Percentiles rank a stretch among this genome's conserved stretches.
These are phyloP conservation scores for Naganishia onofrii DNA, from an alignment of 768 basidiomycete species.

Conservation along the genomic window DNA sequence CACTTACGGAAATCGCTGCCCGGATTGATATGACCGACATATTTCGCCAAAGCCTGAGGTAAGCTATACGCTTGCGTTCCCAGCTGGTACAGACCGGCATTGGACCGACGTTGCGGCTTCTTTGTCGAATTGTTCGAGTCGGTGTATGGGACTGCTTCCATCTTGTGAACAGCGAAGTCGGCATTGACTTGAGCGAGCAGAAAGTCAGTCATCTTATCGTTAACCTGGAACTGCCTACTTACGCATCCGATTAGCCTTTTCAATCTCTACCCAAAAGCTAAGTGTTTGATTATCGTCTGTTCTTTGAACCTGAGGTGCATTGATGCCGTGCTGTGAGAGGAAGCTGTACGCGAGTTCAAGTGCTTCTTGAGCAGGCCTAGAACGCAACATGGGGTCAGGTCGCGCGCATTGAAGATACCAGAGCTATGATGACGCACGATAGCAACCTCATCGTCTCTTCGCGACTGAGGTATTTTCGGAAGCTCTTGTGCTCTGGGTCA, in stretches of 20 bases:
- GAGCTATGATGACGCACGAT: not conserved
- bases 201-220: not conserved
- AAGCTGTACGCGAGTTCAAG: not conserved
- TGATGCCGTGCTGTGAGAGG: not conserved
- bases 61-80: slow-evolving; percentile 1
- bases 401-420: not conserved
- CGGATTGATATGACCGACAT: slow-evolving; percentile 19
- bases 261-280: slow-evolving; percentile 9
- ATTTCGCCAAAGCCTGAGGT: slow-evolving; percentile 1
- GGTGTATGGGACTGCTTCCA: not conserved
- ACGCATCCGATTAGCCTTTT: slow-evolving; percentile 17
- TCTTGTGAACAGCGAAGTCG: slow-evolving; percentile 8
- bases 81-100: not conserved
- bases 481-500: not conserved
- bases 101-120: not conserved
- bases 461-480: slow-evolving; percentile 2
- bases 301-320: not conserved
- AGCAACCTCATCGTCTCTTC: not conserved
- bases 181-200: not conserved
- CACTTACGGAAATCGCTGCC: slow-evolving; percentile 20
- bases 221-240: not conserved
- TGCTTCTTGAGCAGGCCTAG: not conserved
- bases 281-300: slow-evolving; percentile 13
- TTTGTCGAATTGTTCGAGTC: too few species aligned
- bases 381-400: not conserved